A percentile compares a stretch with the other conserved stretches of the same genome.
Conservation (phyloP, 441 rosid genomes). For the Populus trichocarpa region DNA sequence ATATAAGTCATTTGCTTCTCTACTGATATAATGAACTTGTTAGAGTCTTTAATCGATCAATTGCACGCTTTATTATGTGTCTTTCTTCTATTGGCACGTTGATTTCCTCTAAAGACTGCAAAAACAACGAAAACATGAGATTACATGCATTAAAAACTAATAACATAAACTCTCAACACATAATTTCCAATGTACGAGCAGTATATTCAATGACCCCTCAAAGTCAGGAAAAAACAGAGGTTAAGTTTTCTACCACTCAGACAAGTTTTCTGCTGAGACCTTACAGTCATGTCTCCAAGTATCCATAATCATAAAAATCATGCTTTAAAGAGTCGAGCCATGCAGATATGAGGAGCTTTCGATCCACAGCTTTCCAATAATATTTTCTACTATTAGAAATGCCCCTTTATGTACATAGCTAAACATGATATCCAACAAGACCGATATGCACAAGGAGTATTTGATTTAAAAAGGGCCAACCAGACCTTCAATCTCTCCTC, state of each 20-base stretch:
- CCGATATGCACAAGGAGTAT: neutral
- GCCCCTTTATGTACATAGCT: neutral
- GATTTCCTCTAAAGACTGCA: constrained; percentile 42
- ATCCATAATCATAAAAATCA: neutral
- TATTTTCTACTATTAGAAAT: neutral
- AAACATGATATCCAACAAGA: neutral
- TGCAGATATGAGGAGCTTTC: neutral
- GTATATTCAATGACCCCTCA: neutral
- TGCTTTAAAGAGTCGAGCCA: neutral
- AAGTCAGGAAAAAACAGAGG: neutral
- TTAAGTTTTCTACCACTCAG: neutral
- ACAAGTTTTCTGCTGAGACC: neutral
- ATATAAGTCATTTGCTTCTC: neutral
- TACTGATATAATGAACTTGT: constrained; percentile 16
- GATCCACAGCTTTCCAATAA: neutral
- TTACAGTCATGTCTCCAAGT: neutral
- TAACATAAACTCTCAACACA: neutral
- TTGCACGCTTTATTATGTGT: constrained; percentile 44
- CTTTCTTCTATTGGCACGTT: constrained; percentile 57
- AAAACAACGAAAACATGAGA: constrained; percentile 14
- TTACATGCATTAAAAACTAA: neutral
- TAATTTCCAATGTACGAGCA: neutral
- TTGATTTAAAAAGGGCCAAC: neutral
- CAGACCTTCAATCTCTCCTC: neutral
- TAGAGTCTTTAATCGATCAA: constrained; percentile 43